Conservation (phyloP, 371 early-diverging fungal genomes). For the Quaeritorhiza haematococci region DNA sequence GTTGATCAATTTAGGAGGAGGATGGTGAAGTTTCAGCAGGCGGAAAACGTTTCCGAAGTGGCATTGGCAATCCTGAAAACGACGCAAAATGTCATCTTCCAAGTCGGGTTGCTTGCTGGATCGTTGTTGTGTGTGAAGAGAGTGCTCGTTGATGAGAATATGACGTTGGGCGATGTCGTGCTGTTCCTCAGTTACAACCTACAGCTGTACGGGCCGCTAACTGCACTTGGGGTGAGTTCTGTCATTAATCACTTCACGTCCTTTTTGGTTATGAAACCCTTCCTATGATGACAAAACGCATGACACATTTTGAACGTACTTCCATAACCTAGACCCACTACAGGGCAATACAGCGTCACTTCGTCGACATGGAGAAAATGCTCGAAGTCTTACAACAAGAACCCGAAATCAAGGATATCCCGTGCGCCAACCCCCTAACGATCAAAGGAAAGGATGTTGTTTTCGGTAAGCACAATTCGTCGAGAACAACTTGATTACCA, state of each 20-base stretch:
- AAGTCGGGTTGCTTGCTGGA: constrained; percentile 65
- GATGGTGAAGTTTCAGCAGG: constrained; percentile 70
- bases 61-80: constrained; percentile 75
- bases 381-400: constrained; percentile 68
- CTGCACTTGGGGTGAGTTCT: constrained; percentile 60
- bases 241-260: too few species aligned
- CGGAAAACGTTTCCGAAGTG: constrained; percentile 68
- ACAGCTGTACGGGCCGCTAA: constrained; percentile 55
- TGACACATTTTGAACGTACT: too few species aligned
- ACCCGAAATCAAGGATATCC: constrained; percentile 48
- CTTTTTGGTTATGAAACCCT: too few species aligned
- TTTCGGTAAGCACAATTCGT: constrained; percentile 24
- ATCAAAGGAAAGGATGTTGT: constrained; percentile 21
- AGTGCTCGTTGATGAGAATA: constrained; percentile 55
- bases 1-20: constrained; percentile 69
- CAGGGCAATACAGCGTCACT: constrained; percentile 51
- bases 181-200: constrained; percentile 70
- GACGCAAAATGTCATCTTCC: constrained; percentile 80
- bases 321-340: too few species aligned
- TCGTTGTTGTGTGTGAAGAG: constrained; percentile 74
- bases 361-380: constrained; percentile 93
- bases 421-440: constrained; percentile 23
- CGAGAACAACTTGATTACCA: too few species aligned
- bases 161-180: constrained; percentile 84
- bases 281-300: too few species aligned